Evolutionary conservation across 805 yeast species (phyloP).

Genomic region (Teunomyces kruisii): DNA sequence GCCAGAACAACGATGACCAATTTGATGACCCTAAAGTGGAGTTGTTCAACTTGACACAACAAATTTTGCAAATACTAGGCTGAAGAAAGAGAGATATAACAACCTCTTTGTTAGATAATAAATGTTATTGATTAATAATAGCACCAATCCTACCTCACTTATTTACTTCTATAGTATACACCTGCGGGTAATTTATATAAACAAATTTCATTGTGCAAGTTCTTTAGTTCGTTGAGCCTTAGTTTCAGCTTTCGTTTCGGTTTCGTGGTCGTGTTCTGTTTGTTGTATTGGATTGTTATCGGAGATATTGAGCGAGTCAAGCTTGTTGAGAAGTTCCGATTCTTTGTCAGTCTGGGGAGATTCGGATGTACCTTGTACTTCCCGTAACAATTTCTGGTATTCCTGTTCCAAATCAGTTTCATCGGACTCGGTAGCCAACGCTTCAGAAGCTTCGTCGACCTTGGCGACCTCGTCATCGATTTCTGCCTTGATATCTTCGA

Average conservation of each 20-base stretch:
- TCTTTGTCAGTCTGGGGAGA: not conserved
- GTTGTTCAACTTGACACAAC: constrained; percentile 65
- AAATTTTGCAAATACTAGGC: constrained; percentile 56
- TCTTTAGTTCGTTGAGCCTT: not conserved
- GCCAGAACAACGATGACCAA: constrained; percentile 27
- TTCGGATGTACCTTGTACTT: constrained; percentile 7
- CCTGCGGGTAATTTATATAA: not conserved
- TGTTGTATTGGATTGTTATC: not conserved
- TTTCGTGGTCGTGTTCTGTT: not conserved
- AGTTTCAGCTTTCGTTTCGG: not conserved
- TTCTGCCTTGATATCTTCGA: constrained; percentile 27
- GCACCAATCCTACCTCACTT: not conserved
- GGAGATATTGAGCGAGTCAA: not conserved
- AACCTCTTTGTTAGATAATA: not conserved
- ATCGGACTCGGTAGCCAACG: constrained; percentile 19
- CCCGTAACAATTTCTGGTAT: constrained; percentile 20
- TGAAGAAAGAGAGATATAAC: constrained; percentile 13
- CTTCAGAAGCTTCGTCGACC: constrained; percentile 27
- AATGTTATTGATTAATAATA: constrained; percentile 4
- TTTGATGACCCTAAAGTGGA: constrained; percentile 64
- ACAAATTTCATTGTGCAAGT: not conserved
- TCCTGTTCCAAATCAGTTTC: constrained; percentile 33
- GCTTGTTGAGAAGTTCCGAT: not conserved
- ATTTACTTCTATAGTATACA: not conserved
- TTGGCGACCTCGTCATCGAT: constrained; percentile 29